Conservation (phyloP, 108 stramenopile species). For the Aurantiochytrium sp. region DNA sequence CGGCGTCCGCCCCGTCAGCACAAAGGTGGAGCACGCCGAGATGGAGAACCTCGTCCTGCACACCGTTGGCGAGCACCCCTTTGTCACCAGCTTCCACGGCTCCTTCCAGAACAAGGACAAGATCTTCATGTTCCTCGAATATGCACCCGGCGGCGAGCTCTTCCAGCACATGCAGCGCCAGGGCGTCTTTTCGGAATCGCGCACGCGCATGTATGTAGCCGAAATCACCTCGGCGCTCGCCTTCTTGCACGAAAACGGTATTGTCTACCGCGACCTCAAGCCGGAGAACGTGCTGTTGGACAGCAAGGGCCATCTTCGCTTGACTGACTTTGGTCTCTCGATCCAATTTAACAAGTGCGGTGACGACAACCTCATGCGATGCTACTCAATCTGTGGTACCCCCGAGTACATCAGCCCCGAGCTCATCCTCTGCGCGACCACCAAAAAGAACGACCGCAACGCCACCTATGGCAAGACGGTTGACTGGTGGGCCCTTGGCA, state of each 20-base stretch:
- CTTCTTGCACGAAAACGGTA: constrained; percentile 65
- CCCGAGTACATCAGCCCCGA: constrained; percentile 98
- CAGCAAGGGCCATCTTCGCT: constrained; percentile 72
- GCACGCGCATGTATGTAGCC: constrained; percentile 54
- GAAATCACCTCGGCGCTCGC: constrained; percentile 59
- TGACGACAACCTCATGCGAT: constrained; percentile 1
- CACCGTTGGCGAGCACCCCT: constrained; percentile 82
- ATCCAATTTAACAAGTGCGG: constrained; percentile 29
- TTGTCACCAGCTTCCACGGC: constrained; percentile 94
- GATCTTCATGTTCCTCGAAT: constrained; percentile 93
- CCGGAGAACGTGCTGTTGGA: constrained; percentile 57
- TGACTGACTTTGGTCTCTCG: constrained; percentile 93
- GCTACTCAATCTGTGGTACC: constrained; percentile 82
- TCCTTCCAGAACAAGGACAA: constrained; percentile 92
- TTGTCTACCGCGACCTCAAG: constrained; percentile 89
- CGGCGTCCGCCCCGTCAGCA: constrained; percentile 42
- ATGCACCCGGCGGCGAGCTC: constrained; percentile 75
- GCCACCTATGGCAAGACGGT: constrained; percentile 76
- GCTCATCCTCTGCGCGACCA: constrained; percentile 44
- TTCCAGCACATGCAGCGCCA: constrained; percentile 47
- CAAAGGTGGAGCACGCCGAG: constrained; percentile 92
- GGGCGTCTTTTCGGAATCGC: constrained; percentile 47
- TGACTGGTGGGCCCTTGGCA: constrained; percentile 51
- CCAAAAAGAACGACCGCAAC: constrained; percentile 31
- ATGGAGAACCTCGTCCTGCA: constrained; percentile 88